Evolutionary conservation across 23 red algal genomes (phyloP).

Genomic region (Agarophyton chilense): DNA sequence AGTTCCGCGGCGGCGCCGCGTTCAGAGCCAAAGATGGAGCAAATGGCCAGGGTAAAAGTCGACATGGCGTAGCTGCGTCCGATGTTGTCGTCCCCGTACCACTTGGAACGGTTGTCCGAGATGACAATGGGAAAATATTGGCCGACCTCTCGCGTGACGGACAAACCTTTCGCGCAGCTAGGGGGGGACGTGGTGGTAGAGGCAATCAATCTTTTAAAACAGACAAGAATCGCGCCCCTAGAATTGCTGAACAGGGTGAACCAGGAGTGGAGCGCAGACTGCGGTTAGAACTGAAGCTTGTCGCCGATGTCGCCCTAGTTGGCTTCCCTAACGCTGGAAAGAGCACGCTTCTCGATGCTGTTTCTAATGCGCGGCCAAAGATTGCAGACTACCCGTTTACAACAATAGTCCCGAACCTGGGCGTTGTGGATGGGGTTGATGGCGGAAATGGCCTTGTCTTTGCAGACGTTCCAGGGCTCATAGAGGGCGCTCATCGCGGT

Average conservation of each 20-base stretch:
- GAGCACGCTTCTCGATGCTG: conserved; percentile 75
- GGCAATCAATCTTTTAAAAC: conserved; percentile 94
- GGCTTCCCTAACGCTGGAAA: conserved; percentile 97
- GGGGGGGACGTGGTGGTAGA: conserved; percentile 83
- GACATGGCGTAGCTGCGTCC: conserved; percentile 61
- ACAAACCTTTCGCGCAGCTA: conserved; percentile 61
- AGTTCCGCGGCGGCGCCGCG: conserved; percentile 64
- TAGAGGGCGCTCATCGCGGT: conserved; percentile 92
- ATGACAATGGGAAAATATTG: conserved; percentile 58
- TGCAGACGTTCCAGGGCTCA: conserved; percentile 92
- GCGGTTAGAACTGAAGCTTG: conserved; percentile 87
- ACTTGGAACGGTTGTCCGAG: conserved; percentile 83
- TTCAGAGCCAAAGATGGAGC: conserved; percentile 71
- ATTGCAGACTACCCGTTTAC: conserved; percentile 99
- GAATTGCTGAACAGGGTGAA: conserved; percentile 81
- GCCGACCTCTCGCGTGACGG: conserved; percentile 77
- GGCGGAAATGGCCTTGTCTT: conserved; percentile 71
- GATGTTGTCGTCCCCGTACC: conserved; percentile 65
- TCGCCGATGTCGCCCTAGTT: conserved; percentile 90
- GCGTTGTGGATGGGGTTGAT: conserved; percentile 66
- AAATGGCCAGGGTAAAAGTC: conserved; percentile 78
- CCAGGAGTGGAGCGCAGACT: conserved; percentile 69
- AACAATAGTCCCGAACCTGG: conserved; percentile 93
- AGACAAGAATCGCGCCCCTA: conserved; percentile 83
- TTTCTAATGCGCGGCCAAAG: conserved; percentile 82